Evolutionary conservation across 345 rosid species (phyloP).

Genomic region (Eucalyptus tenuipes): DNA sequence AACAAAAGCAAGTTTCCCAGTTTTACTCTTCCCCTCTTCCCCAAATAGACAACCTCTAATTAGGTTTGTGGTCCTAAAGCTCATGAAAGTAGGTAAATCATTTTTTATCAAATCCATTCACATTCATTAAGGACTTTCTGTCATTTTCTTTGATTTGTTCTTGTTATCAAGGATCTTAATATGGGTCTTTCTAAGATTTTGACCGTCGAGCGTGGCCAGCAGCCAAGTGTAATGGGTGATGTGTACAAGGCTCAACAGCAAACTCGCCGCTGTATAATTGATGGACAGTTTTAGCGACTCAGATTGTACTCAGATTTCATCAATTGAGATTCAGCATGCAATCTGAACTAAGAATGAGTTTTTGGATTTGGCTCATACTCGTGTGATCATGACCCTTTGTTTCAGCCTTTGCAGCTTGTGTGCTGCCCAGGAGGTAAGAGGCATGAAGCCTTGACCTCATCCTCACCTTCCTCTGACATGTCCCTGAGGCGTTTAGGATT

Average conservation of each 20-base stretch:
- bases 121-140: not conserved
- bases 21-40: not conserved
- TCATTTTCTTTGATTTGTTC: not conserved
- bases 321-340: not conserved
- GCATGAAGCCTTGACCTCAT: not conserved
- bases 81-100: not conserved
- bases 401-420: not conserved
- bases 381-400: not conserved
- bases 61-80: not conserved
- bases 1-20: not conserved
- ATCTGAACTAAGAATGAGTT: not conserved
- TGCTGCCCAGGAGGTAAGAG: not conserved
- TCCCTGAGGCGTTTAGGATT: not conserved
- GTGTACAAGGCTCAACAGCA: not conserved
- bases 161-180: not conserved
- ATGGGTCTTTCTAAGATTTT: not conserved
- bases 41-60: not conserved
- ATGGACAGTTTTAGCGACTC: not conserved
- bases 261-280: not conserved
- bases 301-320: not conserved
- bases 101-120: not conserved
- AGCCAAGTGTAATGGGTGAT: not conserved
- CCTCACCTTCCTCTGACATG: not conserved
- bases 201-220: not conserved
- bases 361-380: not conserved